Conservation (phyloP, 1,284 basidiomycete species). For the Cystobasidium slooffiae region DNA sequence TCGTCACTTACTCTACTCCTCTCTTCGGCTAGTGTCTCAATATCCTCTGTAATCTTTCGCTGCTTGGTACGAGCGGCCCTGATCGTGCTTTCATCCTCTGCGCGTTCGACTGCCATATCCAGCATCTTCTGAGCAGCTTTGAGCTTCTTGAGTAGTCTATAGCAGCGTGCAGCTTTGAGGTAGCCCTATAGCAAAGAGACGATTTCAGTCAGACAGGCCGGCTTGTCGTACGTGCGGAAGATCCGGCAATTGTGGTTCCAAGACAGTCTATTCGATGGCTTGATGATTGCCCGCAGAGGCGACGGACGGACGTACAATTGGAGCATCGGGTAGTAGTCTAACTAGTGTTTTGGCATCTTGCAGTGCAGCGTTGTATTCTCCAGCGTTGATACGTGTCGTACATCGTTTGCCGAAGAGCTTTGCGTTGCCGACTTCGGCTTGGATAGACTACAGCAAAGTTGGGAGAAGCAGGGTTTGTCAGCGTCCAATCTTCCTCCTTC, state of each 20-base stretch:
- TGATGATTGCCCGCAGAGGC: background rate
- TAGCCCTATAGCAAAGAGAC: too few relatives aligned
- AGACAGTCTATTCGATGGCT: background rate
- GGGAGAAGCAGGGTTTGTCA: background rate
- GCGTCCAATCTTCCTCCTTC: too few relatives aligned
- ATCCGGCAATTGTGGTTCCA: too few relatives aligned
- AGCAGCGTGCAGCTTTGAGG: constrained; percentile 40
- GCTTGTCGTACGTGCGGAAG: too few relatives aligned
- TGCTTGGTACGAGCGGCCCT: constrained; percentile 27
- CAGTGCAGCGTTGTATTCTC: constrained; percentile 22
- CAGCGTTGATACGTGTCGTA: constrained; percentile 22
- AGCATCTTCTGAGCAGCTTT: constrained; percentile 38
- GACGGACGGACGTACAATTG: constrained; percentile 26
- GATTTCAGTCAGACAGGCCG: too few relatives aligned
- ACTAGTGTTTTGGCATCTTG: constrained; percentile 27
- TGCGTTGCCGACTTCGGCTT: constrained; percentile 1
- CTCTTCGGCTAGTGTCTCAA: background rate
- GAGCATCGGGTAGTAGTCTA: constrained; percentile 33
- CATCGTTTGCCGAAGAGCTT: constrained; percentile 38
- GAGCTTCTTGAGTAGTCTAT: constrained; percentile 29
- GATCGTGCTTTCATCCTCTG: constrained; percentile 14
- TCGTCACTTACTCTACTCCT: constrained; percentile 12
- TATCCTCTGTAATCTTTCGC: constrained; percentile 17
- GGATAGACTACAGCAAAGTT: background rate
- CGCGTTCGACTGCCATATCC: constrained; percentile 26